Percentiles rank a stretch among this genome's conserved stretches.
Evolutionary conservation across 495 filamentous ascomycete genomes (phyloP).

Genomic region (Cladorrhinum samala): DNA sequence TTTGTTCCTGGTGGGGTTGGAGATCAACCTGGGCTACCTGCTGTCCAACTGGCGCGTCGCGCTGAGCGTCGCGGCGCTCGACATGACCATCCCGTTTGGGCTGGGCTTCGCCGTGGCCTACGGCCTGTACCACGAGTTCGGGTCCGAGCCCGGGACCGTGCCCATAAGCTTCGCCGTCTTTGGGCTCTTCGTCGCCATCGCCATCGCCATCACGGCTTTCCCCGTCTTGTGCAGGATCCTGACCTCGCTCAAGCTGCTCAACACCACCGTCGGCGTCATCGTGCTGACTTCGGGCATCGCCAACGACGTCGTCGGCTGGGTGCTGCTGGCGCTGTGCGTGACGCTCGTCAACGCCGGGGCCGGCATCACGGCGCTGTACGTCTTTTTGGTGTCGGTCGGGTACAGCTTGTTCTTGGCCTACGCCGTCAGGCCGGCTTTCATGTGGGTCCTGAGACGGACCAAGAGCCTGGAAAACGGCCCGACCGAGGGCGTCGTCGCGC

Average conservation of each 20-base stretch:
- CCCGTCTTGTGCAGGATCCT: conserved; percentile 89
- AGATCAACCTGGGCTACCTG: conserved; percentile 79
- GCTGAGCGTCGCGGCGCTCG: conserved; percentile 65
- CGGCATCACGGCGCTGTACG: conserved; percentile 76
- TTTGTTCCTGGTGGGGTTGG: conserved; percentile 83
- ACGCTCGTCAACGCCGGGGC: conserved; percentile 81
- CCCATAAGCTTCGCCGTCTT: conserved; percentile 71
- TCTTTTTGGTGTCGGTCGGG: conserved; percentile 64
- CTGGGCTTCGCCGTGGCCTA: conserved; percentile 69
- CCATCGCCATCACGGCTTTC: conserved; percentile 94
- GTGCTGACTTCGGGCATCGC: conserved; percentile 86
- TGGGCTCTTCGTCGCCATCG: conserved; percentile 85
- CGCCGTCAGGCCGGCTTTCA: conserved; percentile 66
- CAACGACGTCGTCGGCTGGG: conserved; percentile 86
- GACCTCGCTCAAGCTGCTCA: conserved; percentile 79
- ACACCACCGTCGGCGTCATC: conserved; percentile 77
- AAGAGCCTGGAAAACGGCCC: conserved; percentile 81
- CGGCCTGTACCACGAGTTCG: conserved; percentile 75
- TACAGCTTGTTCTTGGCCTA: conserved; percentile 72
- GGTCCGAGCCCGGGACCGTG: conserved; percentile 56
- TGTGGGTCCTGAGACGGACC: conserved; percentile 61
- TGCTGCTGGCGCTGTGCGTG: conserved; percentile 85
- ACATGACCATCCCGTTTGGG: conserved; percentile 73
- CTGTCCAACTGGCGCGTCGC: conserved; percentile 80
- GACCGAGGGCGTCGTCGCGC: conserved; percentile 68